Evolutionary conservation across 1,284 basidiomycete genomes (phyloP), one percentile per base, ranked within the genome.

Genomic region (Flammula alnicola): DNA sequence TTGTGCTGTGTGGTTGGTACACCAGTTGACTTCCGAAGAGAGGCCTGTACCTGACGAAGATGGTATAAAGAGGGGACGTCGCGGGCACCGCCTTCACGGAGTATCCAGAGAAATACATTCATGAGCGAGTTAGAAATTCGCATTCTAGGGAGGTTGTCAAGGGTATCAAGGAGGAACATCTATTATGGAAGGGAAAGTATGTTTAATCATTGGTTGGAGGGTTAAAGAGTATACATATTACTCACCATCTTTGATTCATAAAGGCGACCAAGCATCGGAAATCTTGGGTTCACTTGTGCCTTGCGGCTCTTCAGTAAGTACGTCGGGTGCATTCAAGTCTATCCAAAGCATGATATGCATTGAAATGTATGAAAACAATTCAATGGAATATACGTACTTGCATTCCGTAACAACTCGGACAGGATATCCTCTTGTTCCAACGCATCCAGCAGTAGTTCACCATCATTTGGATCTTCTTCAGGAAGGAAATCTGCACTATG

Each of bases 31-130:
- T 56, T 48, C 5, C 54, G 47, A 4, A 69, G 42, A 5, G 38
- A 29, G 14, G 44, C 47, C 43, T 71, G 69, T 12, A 59, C 31
- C 37, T 62, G 47, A 14, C 59, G 56, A 16, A 72, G 54, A 10
- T n/a, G 31, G 22, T 63, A 48, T 25, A 68, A 57, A 2, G 49
- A 40, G 48, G 53, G 42, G 41, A 58, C 43, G 51, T 40, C 42
- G 2, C 31, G 23, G 3, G 54, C 59, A 1, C 63, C 61, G 6
- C 23, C n/a, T 37, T 68, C 60, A 6, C 55, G 29, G 4, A 70
- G 42, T 5, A 64, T 23, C 61, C 61, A 68, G 2, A 72, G 53
- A 29, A 70, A 46, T 2, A 66, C 46, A 1, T 52, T 54, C 61
- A 69, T 62, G 0, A 67, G 51, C 1, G 55, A 51, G 17, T 55